Conservation (phyloP, 805 yeast species). For the Brettanomyces bruxellensis region DNA sequence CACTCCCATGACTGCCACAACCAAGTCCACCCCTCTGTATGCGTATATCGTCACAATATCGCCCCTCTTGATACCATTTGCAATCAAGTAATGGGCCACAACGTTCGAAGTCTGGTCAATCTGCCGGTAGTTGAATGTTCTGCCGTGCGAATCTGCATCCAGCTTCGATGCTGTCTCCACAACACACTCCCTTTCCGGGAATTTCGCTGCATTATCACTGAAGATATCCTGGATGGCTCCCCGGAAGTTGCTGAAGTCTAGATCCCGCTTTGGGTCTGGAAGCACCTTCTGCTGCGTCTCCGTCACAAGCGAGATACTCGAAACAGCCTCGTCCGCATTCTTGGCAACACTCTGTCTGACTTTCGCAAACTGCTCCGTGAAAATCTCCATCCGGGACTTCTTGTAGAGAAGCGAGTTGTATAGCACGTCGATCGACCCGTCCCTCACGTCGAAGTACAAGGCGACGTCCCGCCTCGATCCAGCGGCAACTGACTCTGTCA, state of each 20-base stretch:
- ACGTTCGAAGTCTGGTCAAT: constrained; percentile 89
- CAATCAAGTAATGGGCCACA: constrained; percentile 80
- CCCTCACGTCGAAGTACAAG: constrained; percentile 31
- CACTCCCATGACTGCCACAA: constrained; percentile 96
- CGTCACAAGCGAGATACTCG: constrained; percentile 63
- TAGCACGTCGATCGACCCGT: constrained; percentile 33
- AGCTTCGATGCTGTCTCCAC: constrained; percentile 79
- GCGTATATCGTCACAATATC: constrained; percentile 98
- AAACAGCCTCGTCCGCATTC: constrained; percentile 35
- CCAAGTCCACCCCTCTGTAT: constrained; percentile 91
- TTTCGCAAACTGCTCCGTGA: constrained; percentile 65
- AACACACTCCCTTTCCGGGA: constrained; percentile 85
- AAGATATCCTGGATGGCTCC: constrained; percentile 98
- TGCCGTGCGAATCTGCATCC: constrained; percentile 42
- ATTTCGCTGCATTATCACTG: constrained; percentile 71
- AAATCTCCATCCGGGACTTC: constrained; percentile 53
- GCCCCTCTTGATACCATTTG: constrained; percentile 77
- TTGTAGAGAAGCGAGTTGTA: constrained; percentile 75
- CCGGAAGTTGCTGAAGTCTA: constrained; percentile 85
- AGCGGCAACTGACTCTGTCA: constrained; percentile 26
- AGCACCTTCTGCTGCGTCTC: constrained; percentile 47
- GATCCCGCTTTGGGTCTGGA: constrained; percentile 81
- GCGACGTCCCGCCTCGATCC: constrained; percentile 63
- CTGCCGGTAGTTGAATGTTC: constrained; percentile 76
- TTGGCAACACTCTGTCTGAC: constrained; percentile 32